Evolutionary conservation across 202 grass and related monocot genomes (phyloP), one percentile per base, ranked within the genome.

Genomic region (Zizania palustris): DNA sequence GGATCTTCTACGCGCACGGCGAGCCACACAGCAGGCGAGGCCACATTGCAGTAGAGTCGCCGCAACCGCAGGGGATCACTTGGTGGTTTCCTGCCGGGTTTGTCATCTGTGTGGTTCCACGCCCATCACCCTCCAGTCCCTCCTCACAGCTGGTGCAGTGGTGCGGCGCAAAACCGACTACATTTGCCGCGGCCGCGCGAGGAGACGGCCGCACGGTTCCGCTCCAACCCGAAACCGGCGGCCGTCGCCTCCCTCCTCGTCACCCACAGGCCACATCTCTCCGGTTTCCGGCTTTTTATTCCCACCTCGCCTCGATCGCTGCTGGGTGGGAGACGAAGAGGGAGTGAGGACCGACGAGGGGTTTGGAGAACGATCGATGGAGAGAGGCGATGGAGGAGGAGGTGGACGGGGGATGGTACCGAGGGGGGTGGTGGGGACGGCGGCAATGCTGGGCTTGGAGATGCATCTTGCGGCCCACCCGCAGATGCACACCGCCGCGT

Each of bases 331-430:
- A 5, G 38, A 37, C 15, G 6, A n/a, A n/a, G n/a, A n/a, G n/a
- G n/a, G 34, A 41, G 14, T 15, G 33, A 20, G 15, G 39, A 11
- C 58, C 38, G 35, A 65, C 49, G 22, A 46, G 14, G 63, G 50
- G 45, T 59, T 59, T n/a, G 65, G 15, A 15, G 48, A 35, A 39
- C n/a, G n/a, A n/a, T n/a, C 10, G 62, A 88, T 84, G 85, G 85
- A 84, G 63, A 80, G 85, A 56, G 48, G 71, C 3, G 81, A 88
- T 46, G 85, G 85, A 63, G 84, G 45, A 36, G 45, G 79, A 21
- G 80, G 80, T 2, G 79, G 75, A 50, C 12, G n/a, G n/a, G 79
- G 60, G 50, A 45, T 83, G 68, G 80, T 15, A 16, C 51, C 12
- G 79, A 60, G 79, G 8, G 74, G 75, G 48, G 33, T 48, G 74